phyloP scores from a whole-genome alignment of 2,329 filamentous ascomycete genomes.

The Alternaria longipes region DNA sequence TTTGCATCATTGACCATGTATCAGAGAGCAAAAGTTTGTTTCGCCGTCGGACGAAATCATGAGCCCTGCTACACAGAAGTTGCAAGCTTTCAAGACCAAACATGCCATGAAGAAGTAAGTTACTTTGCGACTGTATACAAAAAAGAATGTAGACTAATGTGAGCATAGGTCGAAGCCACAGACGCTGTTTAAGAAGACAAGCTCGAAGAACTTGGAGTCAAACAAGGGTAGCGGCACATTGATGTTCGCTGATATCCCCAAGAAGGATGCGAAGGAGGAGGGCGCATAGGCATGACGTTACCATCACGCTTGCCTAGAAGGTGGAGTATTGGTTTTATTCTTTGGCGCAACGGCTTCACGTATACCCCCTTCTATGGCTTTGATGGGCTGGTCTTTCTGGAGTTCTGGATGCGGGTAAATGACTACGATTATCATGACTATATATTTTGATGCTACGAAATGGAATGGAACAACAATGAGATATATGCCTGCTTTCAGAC shows the following conservation, averaged over 20 bases:
- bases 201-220: slow-evolving; percentile 51
- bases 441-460: slow-evolving; percentile 6
- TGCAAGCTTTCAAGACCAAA: slow-evolving; percentile 81
- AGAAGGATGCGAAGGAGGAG: slow-evolving; percentile 24
- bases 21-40: slow-evolving; percentile 69
- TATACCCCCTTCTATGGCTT: slow-evolving; percentile 13
- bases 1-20: slow-evolving; percentile 25
- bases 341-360: not conserved
- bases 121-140: not conserved
- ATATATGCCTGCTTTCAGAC: not conserved
- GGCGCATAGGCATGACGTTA: slow-evolving; percentile 1
- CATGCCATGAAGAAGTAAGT: slow-evolving; percentile 75
- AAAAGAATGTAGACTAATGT: slow-evolving; percentile 19
- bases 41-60: slow-evolving; percentile 90
- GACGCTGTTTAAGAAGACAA: slow-evolving; percentile 54
- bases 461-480: not conserved
- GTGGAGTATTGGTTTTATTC: not conserved
- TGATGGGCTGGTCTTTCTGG: slow-evolving; percentile 1
- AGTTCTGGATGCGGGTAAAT: slow-evolving; percentile 9
- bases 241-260: slow-evolving; percentile 52
- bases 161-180: slow-evolving; percentile 49
- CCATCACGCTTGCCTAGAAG: not conserved
- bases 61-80: slow-evolving; percentile 85
- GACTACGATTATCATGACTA: slow-evolving; percentile 26
- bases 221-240: slow-evolving; percentile 41